phyloP scores from a whole-genome alignment of 2,329 filamentous ascomycete species.

The Phaeophleospora eucalypticola region DNA sequence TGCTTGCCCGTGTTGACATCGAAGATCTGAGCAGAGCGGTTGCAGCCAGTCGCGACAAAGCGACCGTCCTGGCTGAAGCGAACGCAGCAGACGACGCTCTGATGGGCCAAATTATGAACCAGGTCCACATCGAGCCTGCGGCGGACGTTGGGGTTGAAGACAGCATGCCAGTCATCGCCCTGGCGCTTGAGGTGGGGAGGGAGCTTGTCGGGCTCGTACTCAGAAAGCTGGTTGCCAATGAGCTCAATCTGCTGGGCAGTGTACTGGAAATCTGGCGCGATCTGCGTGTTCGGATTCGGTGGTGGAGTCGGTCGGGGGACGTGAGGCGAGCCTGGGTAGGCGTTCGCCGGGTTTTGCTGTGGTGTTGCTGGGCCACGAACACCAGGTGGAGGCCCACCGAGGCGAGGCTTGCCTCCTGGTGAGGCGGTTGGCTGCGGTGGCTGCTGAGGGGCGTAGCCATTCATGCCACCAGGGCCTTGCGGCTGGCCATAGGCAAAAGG shows the following conservation, averaged over 20 bases:
- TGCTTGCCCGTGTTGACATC: conserved; percentile 84
- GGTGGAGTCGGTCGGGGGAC: conserved; percentile 77
- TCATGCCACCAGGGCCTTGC: conserved; percentile 55
- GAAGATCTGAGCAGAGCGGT: conserved; percentile 98
- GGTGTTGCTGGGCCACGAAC: conserved; percentile 71
- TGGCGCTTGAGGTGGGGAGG: conserved; percentile 85
- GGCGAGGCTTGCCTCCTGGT: conserved; percentile 67
- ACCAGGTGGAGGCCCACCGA: conserved; percentile 22
- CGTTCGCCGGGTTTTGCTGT: conserved; percentile 82
- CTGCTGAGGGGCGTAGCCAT: conserved; percentile 77
- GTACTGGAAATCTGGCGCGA: conserved; percentile 31
- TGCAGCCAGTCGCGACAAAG: conserved; percentile 94
- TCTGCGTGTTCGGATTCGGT: conserved; percentile 34
- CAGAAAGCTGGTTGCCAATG: conserved; percentile 70
- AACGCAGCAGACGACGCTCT: conserved; percentile 97
- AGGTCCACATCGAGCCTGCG: conserved; percentile 89
- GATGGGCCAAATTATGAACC: conserved; percentile 85
- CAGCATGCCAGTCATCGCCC: conserved; percentile 88
- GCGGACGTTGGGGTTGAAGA: conserved; percentile 85
- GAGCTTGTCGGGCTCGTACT: conserved; percentile 81
- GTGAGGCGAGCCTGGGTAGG: conserved; percentile 86
- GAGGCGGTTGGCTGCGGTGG: conserved; percentile 81
- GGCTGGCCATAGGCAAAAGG: conserved; percentile 61
- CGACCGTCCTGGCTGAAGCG: conserved; percentile 94
- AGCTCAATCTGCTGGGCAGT: conserved; percentile 36